Percentiles rank a stretch among this genome's conserved stretches.
phyloP scores from a whole-genome alignment of 2,329 filamentous ascomycete species.

The Cryoendolithus antarcticus region DNA sequence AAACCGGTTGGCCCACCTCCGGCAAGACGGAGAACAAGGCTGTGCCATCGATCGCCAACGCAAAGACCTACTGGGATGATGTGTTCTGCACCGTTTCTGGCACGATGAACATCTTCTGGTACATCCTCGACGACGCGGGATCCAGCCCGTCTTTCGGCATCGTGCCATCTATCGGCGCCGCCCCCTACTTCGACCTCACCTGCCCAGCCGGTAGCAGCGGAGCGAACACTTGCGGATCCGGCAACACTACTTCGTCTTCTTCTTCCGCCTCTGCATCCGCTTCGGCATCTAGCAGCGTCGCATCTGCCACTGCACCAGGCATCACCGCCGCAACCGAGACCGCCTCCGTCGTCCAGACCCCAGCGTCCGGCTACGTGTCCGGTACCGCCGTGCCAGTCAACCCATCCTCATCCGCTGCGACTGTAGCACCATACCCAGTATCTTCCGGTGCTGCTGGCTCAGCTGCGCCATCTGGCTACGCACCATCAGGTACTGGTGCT shows the following conservation, averaged over 20 bases:
- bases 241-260: neutral
- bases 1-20: constrained; percentile 75
- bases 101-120: constrained; percentile 57
- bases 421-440: too few relatives aligned
- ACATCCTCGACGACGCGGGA: constrained; percentile 53
- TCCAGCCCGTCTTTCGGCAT: constrained; percentile 51
- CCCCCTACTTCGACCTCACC: constrained; percentile 51
- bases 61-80: constrained; percentile 67
- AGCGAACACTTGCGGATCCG: constrained; percentile 1
- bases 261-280: neutral
- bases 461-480: too few relatives aligned
- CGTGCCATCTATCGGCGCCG: constrained; percentile 42
- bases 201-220: constrained; percentile 31
- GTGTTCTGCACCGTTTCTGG: constrained; percentile 61
- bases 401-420: too few relatives aligned
- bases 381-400: too few relatives aligned
- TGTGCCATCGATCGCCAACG: constrained; percentile 53
- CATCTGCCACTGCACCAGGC: neutral
- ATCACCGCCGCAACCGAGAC: neutral
- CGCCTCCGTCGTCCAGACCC: neutral
- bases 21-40: constrained; percentile 52
- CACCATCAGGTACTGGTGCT: too few relatives aligned
- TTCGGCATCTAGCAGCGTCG: neutral
- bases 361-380: neutral
- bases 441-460: too few relatives aligned